Conservation (phyloP, 495 filamentous ascomycete species). For the Pyrenula massariospora region DNA sequence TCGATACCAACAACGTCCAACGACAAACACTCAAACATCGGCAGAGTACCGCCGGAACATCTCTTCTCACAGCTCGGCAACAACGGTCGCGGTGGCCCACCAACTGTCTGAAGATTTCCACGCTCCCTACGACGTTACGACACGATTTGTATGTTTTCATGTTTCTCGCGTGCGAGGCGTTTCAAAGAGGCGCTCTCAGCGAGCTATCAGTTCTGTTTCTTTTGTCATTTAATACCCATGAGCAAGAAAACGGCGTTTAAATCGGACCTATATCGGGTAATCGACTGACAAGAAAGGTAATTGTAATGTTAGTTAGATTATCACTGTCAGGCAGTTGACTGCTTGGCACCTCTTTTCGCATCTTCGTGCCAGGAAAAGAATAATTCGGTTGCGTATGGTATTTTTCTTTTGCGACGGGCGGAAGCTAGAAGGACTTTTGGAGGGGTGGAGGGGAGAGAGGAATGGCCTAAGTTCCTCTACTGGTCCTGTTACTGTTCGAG, state of each 20-base stretch:
- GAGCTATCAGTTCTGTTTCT: not conserved
- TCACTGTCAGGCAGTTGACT: not conserved
- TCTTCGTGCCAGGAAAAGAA: not conserved
- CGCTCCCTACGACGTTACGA: not conserved
- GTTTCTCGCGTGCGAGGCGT: not conserved
- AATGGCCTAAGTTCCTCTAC: too few species aligned
- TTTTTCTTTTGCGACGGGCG: too few species aligned
- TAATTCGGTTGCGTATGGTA: not conserved
- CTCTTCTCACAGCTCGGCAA: conserved; percentile 34
- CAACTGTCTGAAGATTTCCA: not conserved
- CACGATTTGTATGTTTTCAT: not conserved
- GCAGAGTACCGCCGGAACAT: conserved; percentile 69
- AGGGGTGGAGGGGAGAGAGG: too few species aligned
- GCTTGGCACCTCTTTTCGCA: not conserved
- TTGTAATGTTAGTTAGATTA: not conserved
- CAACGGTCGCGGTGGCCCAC: not conserved
- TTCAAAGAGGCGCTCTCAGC: not conserved
- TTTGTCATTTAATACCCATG: not conserved
- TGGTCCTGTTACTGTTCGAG: too few species aligned
- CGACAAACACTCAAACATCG: conserved; percentile 64
- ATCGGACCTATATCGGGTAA: not conserved
- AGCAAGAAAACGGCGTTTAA: not conserved
- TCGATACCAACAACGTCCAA: conserved; percentile 61
- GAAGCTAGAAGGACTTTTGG: too few species aligned
- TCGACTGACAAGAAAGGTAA: not conserved